Evolutionary conservation across 2,329 filamentous ascomycete genomes (phyloP).

Genomic region (Apiospora hydei): DNA sequence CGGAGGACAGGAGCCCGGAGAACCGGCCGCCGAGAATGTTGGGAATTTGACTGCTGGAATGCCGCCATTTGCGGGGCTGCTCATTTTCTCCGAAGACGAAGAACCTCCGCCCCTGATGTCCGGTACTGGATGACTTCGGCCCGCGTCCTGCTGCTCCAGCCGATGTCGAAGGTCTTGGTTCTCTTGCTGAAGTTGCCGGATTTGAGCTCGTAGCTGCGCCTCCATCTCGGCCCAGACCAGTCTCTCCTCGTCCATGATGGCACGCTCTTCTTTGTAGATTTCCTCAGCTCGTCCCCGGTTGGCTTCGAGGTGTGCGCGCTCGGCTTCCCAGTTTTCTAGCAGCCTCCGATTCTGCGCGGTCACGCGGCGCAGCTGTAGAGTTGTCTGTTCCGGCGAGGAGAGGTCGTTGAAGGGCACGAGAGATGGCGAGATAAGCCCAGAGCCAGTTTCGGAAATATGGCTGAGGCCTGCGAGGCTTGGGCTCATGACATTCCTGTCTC

Average conservation of each 20-base stretch:
- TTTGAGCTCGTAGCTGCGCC: constrained; percentile 27
- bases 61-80: constrained; percentile 30
- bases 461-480: constrained; percentile 34
- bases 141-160: neutral
- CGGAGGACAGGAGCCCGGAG: constrained; percentile 29
- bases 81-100: constrained; percentile 9
- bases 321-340: constrained; percentile 60
- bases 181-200: constrained; percentile 41
- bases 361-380: constrained; percentile 31
- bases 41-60: constrained; percentile 31
- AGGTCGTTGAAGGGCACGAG: constrained; percentile 29
- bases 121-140: constrained; percentile 13
- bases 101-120: constrained; percentile 32
- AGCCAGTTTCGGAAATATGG: constrained; percentile 13
- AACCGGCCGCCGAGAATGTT: neutral
- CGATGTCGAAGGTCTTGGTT: constrained; percentile 14
- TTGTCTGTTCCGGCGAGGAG: constrained; percentile 32
- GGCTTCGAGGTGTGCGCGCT: constrained; percentile 61
- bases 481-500: constrained; percentile 30
- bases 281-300: constrained; percentile 61
- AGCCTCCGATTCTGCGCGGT: constrained; percentile 38
- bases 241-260: constrained; percentile 60
- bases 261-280: constrained; percentile 62
- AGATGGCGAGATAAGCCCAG: constrained; percentile 28
- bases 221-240: constrained; percentile 56